Conservation (phyloP, 2,329 filamentous ascomycete species). For the Trichoderma pleuroti region DNA sequence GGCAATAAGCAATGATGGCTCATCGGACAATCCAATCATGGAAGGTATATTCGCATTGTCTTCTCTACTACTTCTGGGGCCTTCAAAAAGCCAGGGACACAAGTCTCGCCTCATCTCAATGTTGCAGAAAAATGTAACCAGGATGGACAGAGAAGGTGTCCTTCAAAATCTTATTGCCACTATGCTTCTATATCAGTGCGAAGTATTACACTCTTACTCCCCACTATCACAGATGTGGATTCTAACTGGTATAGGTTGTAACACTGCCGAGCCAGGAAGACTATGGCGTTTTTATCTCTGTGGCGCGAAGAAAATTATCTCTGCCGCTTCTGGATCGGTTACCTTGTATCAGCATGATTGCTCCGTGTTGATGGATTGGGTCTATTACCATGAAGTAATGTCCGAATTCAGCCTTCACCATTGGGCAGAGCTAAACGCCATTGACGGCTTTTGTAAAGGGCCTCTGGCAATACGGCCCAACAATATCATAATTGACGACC, state of each 20-base stretch:
- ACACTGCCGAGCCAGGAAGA: not conserved
- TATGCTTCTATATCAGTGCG: conserved; percentile 19
- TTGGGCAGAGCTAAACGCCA: conserved; percentile 2
- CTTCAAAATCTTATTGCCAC: conserved; percentile 17
- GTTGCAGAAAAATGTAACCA: not conserved
- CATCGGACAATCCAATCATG: not conserved
- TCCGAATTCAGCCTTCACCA: conserved; percentile 15
- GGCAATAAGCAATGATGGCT: not conserved
- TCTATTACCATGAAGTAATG: conserved; percentile 19
- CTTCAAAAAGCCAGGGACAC: not conserved
- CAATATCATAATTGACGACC: not conserved
- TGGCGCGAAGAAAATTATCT: conserved; percentile 17
- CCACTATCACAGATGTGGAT: not conserved
- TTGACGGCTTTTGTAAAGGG: not conserved
- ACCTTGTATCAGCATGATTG: not conserved
- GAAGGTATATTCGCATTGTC: conserved; percentile 7
- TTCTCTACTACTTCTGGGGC: conserved; percentile 5
- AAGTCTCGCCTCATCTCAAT: conserved; percentile 14
- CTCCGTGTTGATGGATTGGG: conserved; percentile 14
- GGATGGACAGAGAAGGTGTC: conserved; percentile 5
- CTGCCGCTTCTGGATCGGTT: not conserved
- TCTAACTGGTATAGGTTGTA: conserved; percentile 1
- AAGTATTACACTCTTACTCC: not conserved
- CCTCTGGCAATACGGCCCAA: not conserved
- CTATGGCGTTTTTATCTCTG: conserved; percentile 14